phyloP scores from a whole-genome alignment of 352 stramenopile species.

The Phytophthora litchii region DNA sequence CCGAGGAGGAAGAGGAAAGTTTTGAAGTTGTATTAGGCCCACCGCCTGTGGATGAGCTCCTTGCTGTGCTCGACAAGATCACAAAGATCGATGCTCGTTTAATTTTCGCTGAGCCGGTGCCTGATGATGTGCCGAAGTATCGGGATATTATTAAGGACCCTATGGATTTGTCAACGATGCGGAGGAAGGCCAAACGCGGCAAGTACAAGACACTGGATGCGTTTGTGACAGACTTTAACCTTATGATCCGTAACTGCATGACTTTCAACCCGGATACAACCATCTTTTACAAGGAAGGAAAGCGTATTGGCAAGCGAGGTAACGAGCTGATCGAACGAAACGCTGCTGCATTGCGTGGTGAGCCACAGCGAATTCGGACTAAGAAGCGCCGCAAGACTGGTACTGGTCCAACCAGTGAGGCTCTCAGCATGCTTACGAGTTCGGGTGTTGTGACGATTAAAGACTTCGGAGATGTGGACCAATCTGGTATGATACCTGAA shows the following conservation, averaged over 20 bases:
- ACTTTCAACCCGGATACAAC: slow-evolving; percentile 87
- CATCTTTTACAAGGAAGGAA: slow-evolving; percentile 90
- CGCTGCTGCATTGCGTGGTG: slow-evolving; percentile 58
- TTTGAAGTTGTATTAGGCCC: slow-evolving; percentile 83
- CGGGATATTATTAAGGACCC: slow-evolving; percentile 82
- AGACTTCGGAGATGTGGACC: slow-evolving; percentile 74
- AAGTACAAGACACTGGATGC: slow-evolving; percentile 87
- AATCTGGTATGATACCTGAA: slow-evolving; percentile 84
- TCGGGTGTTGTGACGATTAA: slow-evolving; percentile 65
- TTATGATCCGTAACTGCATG: slow-evolving; percentile 90
- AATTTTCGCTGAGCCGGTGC: slow-evolving; percentile 88
- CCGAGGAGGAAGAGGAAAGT: slow-evolving; percentile 79
- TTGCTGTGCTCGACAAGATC: slow-evolving; percentile 83
- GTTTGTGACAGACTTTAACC: slow-evolving; percentile 80
- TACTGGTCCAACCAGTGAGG: slow-evolving; percentile 48
- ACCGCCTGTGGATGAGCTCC: slow-evolving; percentile 70
- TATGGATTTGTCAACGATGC: slow-evolving; percentile 89
- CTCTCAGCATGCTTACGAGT: slow-evolving; percentile 77
- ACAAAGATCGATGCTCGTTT: slow-evolving; percentile 70
- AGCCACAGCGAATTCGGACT: slow-evolving; percentile 74
- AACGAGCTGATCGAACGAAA: slow-evolving; percentile 81
- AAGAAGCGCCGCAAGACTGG: slow-evolving; percentile 80
- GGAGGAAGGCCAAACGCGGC: slow-evolving; percentile 72
- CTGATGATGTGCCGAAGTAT: slow-evolving; percentile 86
- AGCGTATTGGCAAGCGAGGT: slow-evolving; percentile 83